Base-by-base conservation (phyloP, 345 rosid genomes). In the Eucalyptus polybractea region DNA sequence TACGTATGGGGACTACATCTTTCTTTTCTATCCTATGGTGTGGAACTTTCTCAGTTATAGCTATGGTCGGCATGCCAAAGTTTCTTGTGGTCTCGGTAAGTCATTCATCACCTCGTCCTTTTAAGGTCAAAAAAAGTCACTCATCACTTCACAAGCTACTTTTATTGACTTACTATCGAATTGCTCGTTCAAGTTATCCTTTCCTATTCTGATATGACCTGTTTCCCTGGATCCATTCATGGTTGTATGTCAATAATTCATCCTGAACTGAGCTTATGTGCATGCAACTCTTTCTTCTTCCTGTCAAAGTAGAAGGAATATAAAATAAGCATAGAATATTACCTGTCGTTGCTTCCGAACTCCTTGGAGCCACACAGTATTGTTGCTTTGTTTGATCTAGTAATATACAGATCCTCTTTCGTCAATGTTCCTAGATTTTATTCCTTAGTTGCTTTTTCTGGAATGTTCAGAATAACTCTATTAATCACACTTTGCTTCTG, bases 11-110 rank as follows among this genome's bases (percentile, higher is more conserved):
- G 89, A 97, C 98, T 27, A 90, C 97, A 50, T 96, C 98, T 11
- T 94, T 97, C 92, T 96, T 96, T 92, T 95, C 97, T 22, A 91
- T 96, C 90, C 90, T 98, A 89, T 98, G 99, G 99, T 97, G 98
- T 92, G 95, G 99, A 92, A 92, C 95, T 88, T 92, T 98, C 90
- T 96, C 99, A 69, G 92, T 92, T 56, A 91, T 96, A 91, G 95
- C 96, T 29, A 95, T 97, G 99, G 94, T 91, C 62, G 99, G 99
- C 90, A 89, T 94, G 88, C 85, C 91, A 92, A 98, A 94, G 91
- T 96, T 97, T 92, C 91, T 96, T 83, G 50, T 96, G 91, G 90
- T 93, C 90, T 90, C 92, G 96, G 99, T 98, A 93, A 94, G 99
- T 86, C 45, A 62, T 72, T 86, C 60, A 50, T 88, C 87, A 47